Conservation (phyloP, 495 filamentous ascomycete species). For the Clohesyomyces aquaticus region DNA sequence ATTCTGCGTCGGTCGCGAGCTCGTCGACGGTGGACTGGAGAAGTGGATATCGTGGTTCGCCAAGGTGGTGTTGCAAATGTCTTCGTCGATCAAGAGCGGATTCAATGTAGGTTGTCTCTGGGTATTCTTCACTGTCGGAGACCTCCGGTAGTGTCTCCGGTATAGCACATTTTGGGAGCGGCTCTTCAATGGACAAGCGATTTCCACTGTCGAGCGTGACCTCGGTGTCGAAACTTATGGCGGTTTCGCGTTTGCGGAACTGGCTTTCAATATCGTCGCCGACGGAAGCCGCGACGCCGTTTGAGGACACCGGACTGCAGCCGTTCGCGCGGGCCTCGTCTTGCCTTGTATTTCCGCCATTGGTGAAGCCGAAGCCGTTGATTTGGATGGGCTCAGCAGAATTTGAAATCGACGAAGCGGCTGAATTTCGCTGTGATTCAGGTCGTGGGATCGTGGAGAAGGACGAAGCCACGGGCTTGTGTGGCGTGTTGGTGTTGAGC, state of each 20-base stretch:
- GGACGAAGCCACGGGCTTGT: constrained; percentile 34
- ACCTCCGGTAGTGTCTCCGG: constrained; percentile 19
- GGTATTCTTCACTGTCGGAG: constrained; percentile 31
- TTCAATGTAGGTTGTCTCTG: constrained; percentile 31
- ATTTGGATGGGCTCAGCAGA: background rate
- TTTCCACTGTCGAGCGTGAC: constrained; percentile 50
- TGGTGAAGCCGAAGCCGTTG: constrained; percentile 1
- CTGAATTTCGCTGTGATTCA: constrained; percentile 24
- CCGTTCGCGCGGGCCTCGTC: constrained; percentile 15
- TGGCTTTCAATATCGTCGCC: constrained; percentile 28
- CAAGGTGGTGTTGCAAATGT: constrained; percentile 15
- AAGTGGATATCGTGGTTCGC: constrained; percentile 40
- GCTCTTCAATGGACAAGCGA: constrained; percentile 42
- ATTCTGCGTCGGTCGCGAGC: constrained; percentile 18
- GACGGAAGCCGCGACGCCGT: constrained; percentile 5
- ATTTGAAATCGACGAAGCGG: background rate
- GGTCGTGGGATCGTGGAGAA: constrained; percentile 37
- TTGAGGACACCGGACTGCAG: background rate
- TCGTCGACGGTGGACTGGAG: constrained; percentile 41
- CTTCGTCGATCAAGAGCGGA: constrained; percentile 27
- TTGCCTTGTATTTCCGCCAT: constrained; percentile 14
- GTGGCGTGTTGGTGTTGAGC: constrained; percentile 36
- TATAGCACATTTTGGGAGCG: constrained; percentile 41
- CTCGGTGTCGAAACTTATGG: constrained; percentile 50
- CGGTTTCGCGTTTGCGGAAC: constrained; percentile 41